Percentiles rank a stretch among this genome's conserved stretches.
Evolutionary conservation across 2,329 filamentous ascomycete species (phyloP).

Genomic region (Fusarium dlaminii): DNA sequence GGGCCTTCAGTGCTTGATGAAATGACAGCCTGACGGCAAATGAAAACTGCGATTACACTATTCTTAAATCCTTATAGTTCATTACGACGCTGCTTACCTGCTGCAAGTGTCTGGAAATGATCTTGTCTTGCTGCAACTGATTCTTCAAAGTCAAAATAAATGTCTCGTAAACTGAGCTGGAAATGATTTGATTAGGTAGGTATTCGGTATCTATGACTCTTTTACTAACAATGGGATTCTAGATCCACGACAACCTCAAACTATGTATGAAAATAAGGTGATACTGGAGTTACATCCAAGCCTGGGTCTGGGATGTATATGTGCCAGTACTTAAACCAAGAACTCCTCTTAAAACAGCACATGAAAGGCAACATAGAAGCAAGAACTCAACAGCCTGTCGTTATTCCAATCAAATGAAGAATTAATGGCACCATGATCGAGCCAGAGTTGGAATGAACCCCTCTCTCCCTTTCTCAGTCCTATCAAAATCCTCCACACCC

Average conservation of each 20-base stretch:
- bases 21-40: neutral
- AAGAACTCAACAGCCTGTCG: neutral
- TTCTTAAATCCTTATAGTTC: neutral
- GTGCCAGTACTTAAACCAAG: neutral
- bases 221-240: neutral
- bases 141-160: neutral
- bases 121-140: neutral
- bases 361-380: neutral
- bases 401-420: neutral
- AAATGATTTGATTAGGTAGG: neutral
- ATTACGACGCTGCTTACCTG: neutral
- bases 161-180: neutral
- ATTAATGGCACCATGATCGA: neutral
- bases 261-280: neutral
- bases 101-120: neutral
- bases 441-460: constrained; percentile 8
- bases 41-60: neutral
- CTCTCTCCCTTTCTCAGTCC: neutral
- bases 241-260: neutral
- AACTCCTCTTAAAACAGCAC: neutral
- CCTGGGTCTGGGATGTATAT: constrained; percentile 4
- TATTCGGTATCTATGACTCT: neutral
- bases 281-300: neutral
- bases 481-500: constrained; percentile 1
- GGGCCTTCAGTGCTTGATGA: neutral